phyloP scores from a whole-genome alignment of 2,329 filamentous ascomycete genomes.

The Endoconidiophora laricicola region DNA sequence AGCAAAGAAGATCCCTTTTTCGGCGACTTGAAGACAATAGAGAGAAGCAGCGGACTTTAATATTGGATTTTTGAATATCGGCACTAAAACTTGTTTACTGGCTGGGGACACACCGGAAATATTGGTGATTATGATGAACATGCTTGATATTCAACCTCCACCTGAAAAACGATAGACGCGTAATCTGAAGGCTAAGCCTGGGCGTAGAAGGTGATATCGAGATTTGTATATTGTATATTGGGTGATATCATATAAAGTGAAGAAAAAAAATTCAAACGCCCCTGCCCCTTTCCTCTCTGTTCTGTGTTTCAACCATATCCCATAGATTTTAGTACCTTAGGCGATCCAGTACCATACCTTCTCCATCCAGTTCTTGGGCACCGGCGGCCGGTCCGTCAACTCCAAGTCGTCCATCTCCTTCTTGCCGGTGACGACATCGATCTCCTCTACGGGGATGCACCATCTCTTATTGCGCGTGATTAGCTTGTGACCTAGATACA shows the following conservation, averaged over 20 bases:
- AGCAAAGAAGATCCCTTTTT: too few species aligned
- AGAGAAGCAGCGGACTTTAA: too few species aligned
- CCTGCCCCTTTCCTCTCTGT: not conserved
- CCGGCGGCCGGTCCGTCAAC: slow-evolving; percentile 28
- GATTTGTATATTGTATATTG: not conserved
- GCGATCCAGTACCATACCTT: slow-evolving; percentile 41
- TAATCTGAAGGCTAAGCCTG: too few species aligned
- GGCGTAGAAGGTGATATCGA: not conserved
- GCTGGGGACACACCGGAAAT: too few species aligned
- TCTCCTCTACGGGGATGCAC: slow-evolving; percentile 27
- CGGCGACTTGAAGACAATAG: too few species aligned
- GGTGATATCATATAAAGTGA: not conserved
- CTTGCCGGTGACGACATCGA: slow-evolving; percentile 41
- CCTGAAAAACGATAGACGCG: too few species aligned
- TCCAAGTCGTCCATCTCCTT: slow-evolving; percentile 45
- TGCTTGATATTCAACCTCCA: too few species aligned
- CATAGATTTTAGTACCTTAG: slow-evolving; percentile 16
- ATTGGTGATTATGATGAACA: too few species aligned
- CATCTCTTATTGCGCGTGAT: slow-evolving; percentile 26
- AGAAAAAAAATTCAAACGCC: not conserved
- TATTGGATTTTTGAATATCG: too few species aligned
- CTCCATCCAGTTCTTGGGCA: slow-evolving; percentile 34
- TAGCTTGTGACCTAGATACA: slow-evolving; percentile 46
- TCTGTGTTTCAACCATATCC: not conserved
- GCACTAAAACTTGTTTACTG: too few species aligned